Base-by-base conservation (phyloP, 2,329 filamentous ascomycete genomes). In the Phaeosphaeriaceae sp. region DNA sequence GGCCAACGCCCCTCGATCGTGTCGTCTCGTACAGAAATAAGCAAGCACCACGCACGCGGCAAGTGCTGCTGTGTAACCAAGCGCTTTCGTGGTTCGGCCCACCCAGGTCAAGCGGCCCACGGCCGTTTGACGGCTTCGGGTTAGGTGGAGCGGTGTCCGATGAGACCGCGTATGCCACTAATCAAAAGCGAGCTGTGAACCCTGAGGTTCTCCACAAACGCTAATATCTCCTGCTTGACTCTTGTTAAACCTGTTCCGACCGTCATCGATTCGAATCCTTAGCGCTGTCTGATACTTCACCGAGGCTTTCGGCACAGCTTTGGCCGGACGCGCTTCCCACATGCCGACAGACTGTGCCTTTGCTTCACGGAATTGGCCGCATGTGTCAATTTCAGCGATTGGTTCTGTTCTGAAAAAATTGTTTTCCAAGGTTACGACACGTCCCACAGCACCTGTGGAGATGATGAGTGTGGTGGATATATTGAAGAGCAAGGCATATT, bases 191-290 rank as follows among this genome's bases (percentile, higher is more conserved):
- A 52, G 48, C 43, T 21, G 35, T 19, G 22, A 61, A 55, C 59
- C 49, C 47, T 53, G 53, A 44, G 44, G 35, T 60, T 60, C 62
- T 62, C 64, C 62, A 65, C 62, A 62, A 57, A 61, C 59, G 54
- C 63, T 61, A 65, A 58, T 55, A 53, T 63, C 52, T 56, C n/a
- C 26, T 49, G 40, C 52, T 60, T 52, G 59, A 48, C 52, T 55
- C 56, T 53, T 49, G 56, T 55, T 50, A 52, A 57, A n/a, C 43
- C 43, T 47, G 50, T 48, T 51, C 49, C 57, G 40, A 52, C 44
- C 52, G 7, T 42, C 35, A 49, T 49, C 15, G 35, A 40, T 6
- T 40, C 35, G 35, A 40, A 8, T 40, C 35, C 35, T 40, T 17
- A 50, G 58, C 53, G 57, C 53, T 35, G 57, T n/a, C 54, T 51